phyloP scores from a whole-genome alignment of 176 grass and related monocot species.

The Pontederia crassipes region DNA sequence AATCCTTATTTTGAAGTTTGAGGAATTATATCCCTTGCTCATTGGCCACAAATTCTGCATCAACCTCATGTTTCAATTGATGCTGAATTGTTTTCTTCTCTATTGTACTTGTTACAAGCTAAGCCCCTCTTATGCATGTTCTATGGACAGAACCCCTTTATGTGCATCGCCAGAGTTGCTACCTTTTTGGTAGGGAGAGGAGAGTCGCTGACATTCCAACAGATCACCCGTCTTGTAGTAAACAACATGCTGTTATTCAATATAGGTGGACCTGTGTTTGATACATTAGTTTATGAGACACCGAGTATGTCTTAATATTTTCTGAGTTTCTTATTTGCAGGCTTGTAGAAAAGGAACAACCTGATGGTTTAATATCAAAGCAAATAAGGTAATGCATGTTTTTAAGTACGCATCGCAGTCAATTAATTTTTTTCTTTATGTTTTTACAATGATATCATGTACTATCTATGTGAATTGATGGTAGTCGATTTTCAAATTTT shows the following conservation, averaged over 20 bases:
- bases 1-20: too few relatives aligned
- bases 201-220: conserved; percentile 85
- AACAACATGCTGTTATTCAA: conserved; percentile 78
- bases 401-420: neutral
- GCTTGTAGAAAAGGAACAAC: conserved; percentile 81
- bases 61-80: neutral
- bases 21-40: too few relatives aligned
- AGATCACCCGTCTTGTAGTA: conserved; percentile 96
- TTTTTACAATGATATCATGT: conserved; percentile 3
- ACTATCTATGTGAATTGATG: conserved; percentile 2
- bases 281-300: neutral
- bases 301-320: conserved; percentile 14
- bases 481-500: conserved; percentile 2
- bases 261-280: conserved; percentile 44
- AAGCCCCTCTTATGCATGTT: neutral
- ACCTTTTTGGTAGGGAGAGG: conserved; percentile 96
- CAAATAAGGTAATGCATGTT: conserved; percentile 52
- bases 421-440: conserved; percentile 1
- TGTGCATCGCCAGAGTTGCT: conserved; percentile 79
- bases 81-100: neutral
- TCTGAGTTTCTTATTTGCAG: conserved; percentile 31
- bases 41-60: too few relatives aligned
- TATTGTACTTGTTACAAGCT: neutral
- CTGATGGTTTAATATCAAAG: conserved; percentile 78
- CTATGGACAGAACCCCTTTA: conserved; percentile 67